Base-by-base conservation (phyloP, 2,329 filamentous ascomycete species). In the Atkinsonella hypoxylon region DNA sequence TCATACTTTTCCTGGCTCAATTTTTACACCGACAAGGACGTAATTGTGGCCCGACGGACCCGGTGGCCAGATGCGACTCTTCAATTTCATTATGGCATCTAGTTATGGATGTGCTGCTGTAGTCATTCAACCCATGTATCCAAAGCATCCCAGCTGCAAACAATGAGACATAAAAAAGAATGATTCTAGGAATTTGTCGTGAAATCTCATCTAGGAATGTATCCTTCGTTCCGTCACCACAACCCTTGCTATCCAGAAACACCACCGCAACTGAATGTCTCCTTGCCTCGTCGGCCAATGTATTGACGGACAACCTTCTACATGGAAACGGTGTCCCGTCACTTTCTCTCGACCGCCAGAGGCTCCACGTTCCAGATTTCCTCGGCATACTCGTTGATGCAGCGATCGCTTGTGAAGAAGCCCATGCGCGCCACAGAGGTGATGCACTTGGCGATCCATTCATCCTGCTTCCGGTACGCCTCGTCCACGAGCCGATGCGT, bases 341-440 rank as follows among this genome's bases (percentile, higher is more conserved):
- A 49, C 38, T 50, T 26, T 44, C 32, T 30, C 18, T 72, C 69
- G 31, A 71, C 71, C 34, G 69, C 68, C 50, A 93, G 67, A 30
- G 91, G 90, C 74, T 97, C 91, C 39, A 95, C 75, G 63, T 97
- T 97, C 93, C 93, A 98, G 66, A 98, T 96, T 56, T 78, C 83
- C 67, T 98, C 91, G 0, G 93, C 93, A 70, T 98, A 98, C 75
- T 96, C 90, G 61, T 91, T 88, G 67, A 97, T 96, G 70, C 91
- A 95, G 39, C 91, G 80, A 67, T 97, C 91, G 56, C 86, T 91
- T 59, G 83, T 90, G 74, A 97, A 97, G 79, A 97, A 97, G 38
- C 91, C 93, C 93, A 98, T 98, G 40, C 90, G 77, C 7, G 89
- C 78, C 17, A 98, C 93, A 53, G 86, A 87, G 41, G 79, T 83